These are phyloP conservation scores for Pythium guiyangense DNA, from an alignment of 352 stramenopile genomes.

Conservation along the genomic window DNA sequence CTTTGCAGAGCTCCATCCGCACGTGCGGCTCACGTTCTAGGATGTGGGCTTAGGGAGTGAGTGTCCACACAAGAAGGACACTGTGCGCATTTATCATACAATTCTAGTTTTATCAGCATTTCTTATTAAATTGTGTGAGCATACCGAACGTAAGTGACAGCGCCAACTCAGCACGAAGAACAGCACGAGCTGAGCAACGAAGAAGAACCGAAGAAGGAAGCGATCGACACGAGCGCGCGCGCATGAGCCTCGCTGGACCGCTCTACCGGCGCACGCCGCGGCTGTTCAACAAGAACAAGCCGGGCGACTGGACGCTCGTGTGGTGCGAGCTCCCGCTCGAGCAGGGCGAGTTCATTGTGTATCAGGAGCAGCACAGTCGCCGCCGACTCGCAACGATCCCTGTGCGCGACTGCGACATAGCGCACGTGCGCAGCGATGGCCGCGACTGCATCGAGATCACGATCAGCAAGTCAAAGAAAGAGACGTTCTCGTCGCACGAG, in stretches of 20 bases:
- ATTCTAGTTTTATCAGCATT: background rate
- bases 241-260: conserved; percentile 62
- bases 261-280: conserved; percentile 68
- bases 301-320: conserved; percentile 73
- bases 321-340: conserved; percentile 70
- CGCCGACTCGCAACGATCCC: conserved; percentile 46
- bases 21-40: conserved; percentile 35
- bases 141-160: background rate
- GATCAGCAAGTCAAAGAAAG: conserved; percentile 61
- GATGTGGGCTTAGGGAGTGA: too few species aligned
- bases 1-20: conserved; percentile 51
- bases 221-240: background rate
- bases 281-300: conserved; percentile 67
- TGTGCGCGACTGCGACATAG: conserved; percentile 64
- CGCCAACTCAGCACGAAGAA: background rate
- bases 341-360: conserved; percentile 69
- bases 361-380: conserved; percentile 49
- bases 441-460: conserved; percentile 81
- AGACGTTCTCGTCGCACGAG: conserved; percentile 80
- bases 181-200: background rate
- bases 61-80: background rate
- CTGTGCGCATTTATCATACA: background rate
- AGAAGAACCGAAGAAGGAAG: conserved; percentile 1
- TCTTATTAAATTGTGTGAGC: background rate
- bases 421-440: conserved; percentile 77